phyloP scores from a whole-genome alignment of 495 filamentous ascomycete genomes.

The Pyronema domesticum region DNA sequence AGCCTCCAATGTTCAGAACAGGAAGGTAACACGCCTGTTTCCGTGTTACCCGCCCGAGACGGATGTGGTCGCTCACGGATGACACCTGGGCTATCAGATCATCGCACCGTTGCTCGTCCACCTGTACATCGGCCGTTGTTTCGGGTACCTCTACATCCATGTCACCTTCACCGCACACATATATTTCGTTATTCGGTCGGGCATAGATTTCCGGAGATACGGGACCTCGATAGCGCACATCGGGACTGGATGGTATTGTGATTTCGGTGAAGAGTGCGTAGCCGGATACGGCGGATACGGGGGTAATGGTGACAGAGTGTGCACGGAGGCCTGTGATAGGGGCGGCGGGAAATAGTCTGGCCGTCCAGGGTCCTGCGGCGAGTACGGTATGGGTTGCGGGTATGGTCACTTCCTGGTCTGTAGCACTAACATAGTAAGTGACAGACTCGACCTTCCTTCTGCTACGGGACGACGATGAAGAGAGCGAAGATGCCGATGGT shows the following conservation, averaged over 20 bases:
- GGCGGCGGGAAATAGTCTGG: conserved; percentile 48
- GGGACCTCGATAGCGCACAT: conserved; percentile 12
- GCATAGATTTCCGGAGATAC: conserved; percentile 81
- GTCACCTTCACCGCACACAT: conserved; percentile 85
- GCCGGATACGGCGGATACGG: conserved; percentile 54
- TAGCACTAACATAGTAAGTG: conserved; percentile 53
- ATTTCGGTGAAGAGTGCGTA: conserved; percentile 89
- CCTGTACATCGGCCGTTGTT: conserved; percentile 57
- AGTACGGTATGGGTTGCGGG: conserved; percentile 67
- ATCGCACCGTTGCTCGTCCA: conserved; percentile 61
- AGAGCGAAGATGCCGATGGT: conserved; percentile 14
- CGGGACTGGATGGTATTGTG: conserved; percentile 37
- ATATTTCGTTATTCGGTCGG: conserved; percentile 71
- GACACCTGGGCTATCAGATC: conserved; percentile 72
- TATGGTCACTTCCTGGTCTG: conserved; percentile 38
- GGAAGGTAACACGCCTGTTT: conserved; percentile 91
- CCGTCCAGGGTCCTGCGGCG: conserved; percentile 82
- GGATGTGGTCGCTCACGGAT: conserved; percentile 57
- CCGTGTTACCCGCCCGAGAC: conserved; percentile 56
- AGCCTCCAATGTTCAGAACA: conserved; percentile 41
- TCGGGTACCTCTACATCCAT: conserved; percentile 53
- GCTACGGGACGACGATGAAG: conserved; percentile 9
- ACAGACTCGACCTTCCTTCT: conserved; percentile 42
- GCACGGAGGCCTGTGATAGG: conserved; percentile 70
- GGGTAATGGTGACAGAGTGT: conserved; percentile 74